Percentiles rank a stretch among this genome's conserved stretches.
These are phyloP conservation scores for Salix suchowensis DNA, from an alignment of 345 rosid genomes.

Conservation along the genomic window DNA sequence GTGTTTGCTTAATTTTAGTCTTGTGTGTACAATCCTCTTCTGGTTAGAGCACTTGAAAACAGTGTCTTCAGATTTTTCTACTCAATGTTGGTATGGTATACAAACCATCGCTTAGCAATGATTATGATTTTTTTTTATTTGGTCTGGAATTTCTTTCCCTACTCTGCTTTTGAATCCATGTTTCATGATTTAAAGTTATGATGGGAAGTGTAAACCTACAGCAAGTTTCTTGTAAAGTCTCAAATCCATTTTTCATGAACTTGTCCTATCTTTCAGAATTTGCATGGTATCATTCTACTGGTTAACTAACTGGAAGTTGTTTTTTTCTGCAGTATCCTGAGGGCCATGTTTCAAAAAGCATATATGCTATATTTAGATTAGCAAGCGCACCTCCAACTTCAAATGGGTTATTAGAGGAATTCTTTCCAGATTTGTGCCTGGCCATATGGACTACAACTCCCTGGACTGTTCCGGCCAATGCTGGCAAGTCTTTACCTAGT, in stretches of 20 bases:
- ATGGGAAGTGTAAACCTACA: not conserved
- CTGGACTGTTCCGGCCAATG: slow-evolving; percentile 95
- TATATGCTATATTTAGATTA: slow-evolving; percentile 68
- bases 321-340: slow-evolving; percentile 73
- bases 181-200: not conserved
- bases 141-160: not conserved
- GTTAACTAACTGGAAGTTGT: not conserved
- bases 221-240: not conserved
- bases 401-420: slow-evolving; percentile 45
- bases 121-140: no score
- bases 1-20: not conserved
- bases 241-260: not conserved
- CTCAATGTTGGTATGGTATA: not conserved
- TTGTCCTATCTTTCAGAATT: slow-evolving; percentile 9
- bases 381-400: slow-evolving; percentile 40
- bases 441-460: slow-evolving; percentile 99
- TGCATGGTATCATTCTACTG: not conserved
- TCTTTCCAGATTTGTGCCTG: slow-evolving; percentile 66
- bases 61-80: not conserved
- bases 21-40: not conserved
- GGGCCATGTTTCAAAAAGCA: slow-evolving; percentile 89
- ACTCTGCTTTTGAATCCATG: not conserved
- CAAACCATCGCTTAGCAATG: not conserved
- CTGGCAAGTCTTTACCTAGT: slow-evolving; percentile 41
- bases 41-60: not conserved